Evolutionary conservation across 768 basidiomycete species (phyloP), one percentile per base, ranked within the genome.

Genomic region (Hygrophorus pudorinus): DNA sequence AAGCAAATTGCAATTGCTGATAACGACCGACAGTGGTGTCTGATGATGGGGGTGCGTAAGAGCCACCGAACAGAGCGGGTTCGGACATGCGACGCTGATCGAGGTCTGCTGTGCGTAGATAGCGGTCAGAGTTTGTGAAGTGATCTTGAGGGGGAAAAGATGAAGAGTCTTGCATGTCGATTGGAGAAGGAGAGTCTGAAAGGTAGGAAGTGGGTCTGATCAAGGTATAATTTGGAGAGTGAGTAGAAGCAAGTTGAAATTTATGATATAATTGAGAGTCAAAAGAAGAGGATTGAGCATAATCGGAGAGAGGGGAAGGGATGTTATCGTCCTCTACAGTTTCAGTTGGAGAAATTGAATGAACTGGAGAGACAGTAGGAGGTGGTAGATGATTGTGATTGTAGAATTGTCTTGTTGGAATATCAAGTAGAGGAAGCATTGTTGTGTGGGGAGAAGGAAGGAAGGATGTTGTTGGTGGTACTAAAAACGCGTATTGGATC

Each of bases 61-160:
- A 50, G 40, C 55, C 53, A 41, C 58, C 55, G 48, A 72, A 66
- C 49, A 73, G 64, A 44, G 75, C 63, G 38, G 80, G 78, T 57
- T 81, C 79, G 55, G 80, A 82, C 76, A 81, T 78, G 59, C 80
- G 76, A 56, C 79, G 68, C 42, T 77, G 76, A 64, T 79, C 78
- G 46, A 72, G 60, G 50, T 53, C 55, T 49, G 62, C 70, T 59
- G 68, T 58, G 48, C 63, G 65, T 52, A 65, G 64, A 45, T 42
- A 64, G 56, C 58, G 59, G 64, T 59, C 61, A 59, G 60, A 61
- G 56, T 59, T 53, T 56, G 63, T 63, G 56, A 73, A 73, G 44
- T 68, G 68, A 53, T 65, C 61, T 47, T 71, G 68, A 41, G 70
- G 63, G 40, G 66, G 64, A 56, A 68, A 63, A 53, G 65, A 57